A percentile compares a stretch with the other conserved stretches of the same genome.
Conservation (phyloP, 2,329 filamentous ascomycete species). For the Fusarium fracticaudum region DNA sequence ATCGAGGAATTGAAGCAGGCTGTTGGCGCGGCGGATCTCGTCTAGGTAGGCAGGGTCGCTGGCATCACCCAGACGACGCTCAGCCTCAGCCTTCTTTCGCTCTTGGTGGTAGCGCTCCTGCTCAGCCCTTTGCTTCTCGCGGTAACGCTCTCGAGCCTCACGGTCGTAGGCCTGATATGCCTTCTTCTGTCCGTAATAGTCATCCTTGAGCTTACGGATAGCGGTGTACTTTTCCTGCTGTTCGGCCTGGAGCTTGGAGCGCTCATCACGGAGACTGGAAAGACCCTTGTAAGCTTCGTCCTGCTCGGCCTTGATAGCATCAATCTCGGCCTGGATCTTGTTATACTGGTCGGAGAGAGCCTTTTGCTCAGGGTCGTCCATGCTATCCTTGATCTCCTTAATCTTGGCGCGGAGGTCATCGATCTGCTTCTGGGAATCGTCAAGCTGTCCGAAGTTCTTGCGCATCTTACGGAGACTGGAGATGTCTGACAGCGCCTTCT, state of each 20-base stretch:
- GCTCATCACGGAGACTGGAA: conserved; percentile 84
- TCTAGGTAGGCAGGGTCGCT: conserved; percentile 89
- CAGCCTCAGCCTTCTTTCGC: conserved; percentile 78
- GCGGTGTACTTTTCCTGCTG: conserved; percentile 87
- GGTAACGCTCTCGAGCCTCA: conserved; percentile 78
- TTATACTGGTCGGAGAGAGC: conserved; percentile 88
- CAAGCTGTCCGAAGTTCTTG: conserved; percentile 89
- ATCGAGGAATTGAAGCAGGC: conserved; percentile 90
- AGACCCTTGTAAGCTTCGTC: conserved; percentile 91
- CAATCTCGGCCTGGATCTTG: conserved; percentile 86
- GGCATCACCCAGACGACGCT: conserved; percentile 81
- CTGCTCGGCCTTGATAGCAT: conserved; percentile 90
- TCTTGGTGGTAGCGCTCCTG: conserved; percentile 77
- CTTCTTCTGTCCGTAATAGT: conserved; percentile 83
- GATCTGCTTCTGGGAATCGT: conserved; percentile 87
- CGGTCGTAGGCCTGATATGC: conserved; percentile 86
- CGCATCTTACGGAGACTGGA: conserved; percentile 85
- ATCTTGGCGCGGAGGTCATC: conserved; percentile 88
- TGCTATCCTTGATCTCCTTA: conserved; percentile 84
- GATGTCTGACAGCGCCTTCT: conserved; percentile 88
- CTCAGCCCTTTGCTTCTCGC: conserved; percentile 84
- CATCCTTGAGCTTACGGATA: conserved; percentile 89
- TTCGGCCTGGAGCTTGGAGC: conserved; percentile 81
- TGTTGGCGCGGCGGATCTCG: conserved; percentile 89
- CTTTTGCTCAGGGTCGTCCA: conserved; percentile 92